These are phyloP conservation scores for Yarrowia alimentaria DNA, from an alignment of 805 yeast genomes.

Conservation along the genomic window DNA sequence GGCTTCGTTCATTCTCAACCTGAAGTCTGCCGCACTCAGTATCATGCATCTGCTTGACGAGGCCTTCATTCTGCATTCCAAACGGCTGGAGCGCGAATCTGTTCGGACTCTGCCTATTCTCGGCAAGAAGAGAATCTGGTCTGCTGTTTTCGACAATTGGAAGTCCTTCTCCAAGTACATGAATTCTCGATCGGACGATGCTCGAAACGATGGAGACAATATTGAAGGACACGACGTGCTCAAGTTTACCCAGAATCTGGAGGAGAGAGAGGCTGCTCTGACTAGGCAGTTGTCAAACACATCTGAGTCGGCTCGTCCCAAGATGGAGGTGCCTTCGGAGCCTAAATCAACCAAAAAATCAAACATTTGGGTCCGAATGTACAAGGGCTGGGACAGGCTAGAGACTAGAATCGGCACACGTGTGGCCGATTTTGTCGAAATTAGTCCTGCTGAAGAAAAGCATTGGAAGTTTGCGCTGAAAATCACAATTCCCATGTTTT, in stretches of 20 bases:
- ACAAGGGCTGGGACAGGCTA: background rate
- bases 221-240: constrained; percentile 14
- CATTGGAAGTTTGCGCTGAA: constrained; percentile 51
- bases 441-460: constrained; percentile 31
- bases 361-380: background rate
- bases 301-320: background rate
- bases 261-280: background rate
- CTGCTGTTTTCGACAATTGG: constrained; percentile 42
- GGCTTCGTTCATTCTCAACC: constrained; percentile 51
- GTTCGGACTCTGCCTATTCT: background rate
- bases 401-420: constrained; percentile 21
- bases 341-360: too few relatives aligned
- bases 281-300: constrained; percentile 14
- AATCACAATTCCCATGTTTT: constrained; percentile 46
- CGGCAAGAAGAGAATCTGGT: constrained; percentile 42
- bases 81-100: background rate
- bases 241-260: constrained; percentile 2
- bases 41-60: constrained; percentile 2
- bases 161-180: constrained; percentile 44
- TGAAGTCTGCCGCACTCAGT: constrained; percentile 30
- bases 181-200: constrained; percentile 26
- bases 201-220: constrained; percentile 13
- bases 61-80: constrained; percentile 1
- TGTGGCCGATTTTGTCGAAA: constrained; percentile 33
- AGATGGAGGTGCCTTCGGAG: too few relatives aligned